Evolutionary conservation across 2,329 filamentous ascomycete genomes (phyloP).

Genomic region (Sclerotinia sclerotiorum): DNA sequence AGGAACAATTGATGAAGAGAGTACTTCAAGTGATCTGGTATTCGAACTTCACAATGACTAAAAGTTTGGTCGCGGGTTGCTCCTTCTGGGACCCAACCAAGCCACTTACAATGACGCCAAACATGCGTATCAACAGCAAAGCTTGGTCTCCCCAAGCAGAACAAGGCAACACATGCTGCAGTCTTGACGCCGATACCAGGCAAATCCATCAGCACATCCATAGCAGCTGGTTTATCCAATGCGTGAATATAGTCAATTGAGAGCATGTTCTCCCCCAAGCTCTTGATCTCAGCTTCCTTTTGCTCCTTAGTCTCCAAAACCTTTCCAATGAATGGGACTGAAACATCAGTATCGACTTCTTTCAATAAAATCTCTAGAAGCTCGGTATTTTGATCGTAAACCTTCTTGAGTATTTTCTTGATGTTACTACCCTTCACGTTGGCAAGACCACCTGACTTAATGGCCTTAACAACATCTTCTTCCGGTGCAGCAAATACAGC

Average conservation of each 20-base stretch:
- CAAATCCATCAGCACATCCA: constrained; percentile 51
- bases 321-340: constrained; percentile 47
- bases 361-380: constrained; percentile 51
- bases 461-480: constrained; percentile 64
- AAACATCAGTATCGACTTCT: constrained; percentile 45
- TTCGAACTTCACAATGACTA: constrained; percentile 52
- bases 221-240: constrained; percentile 48
- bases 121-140: constrained; percentile 62
- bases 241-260: constrained; percentile 53
- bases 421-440: constrained; percentile 71
- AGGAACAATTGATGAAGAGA: constrained; percentile 56
- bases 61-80: constrained; percentile 50
- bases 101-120: constrained; percentile 51
- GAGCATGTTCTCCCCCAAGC: constrained; percentile 58
- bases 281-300: constrained; percentile 57
- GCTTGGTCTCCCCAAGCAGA: constrained; percentile 53
- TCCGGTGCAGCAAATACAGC: constrained; percentile 60
- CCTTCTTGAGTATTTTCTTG: constrained; percentile 70
- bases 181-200: constrained; percentile 59
- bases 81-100: constrained; percentile 56
- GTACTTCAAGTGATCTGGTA: constrained; percentile 56
- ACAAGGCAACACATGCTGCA: constrained; percentile 56
- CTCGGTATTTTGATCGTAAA: constrained; percentile 65
- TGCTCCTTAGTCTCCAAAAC: constrained; percentile 46
- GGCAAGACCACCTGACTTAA: constrained; percentile 69